phyloP scores from a whole-genome alignment of 169 alveolate species.

The Plasmodium fragile region DNA sequence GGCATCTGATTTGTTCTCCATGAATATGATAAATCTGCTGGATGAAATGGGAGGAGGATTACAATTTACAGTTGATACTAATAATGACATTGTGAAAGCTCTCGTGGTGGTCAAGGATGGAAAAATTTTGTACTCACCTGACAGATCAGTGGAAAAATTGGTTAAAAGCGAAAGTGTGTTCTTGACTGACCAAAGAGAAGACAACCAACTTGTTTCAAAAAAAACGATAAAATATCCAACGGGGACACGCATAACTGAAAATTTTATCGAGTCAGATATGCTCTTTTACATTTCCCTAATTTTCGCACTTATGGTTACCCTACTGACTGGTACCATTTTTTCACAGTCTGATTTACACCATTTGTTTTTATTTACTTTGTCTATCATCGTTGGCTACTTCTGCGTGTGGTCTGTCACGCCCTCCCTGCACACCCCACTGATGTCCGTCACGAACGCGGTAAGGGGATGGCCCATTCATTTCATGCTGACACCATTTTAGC shows the following conservation, averaged over 20 bases:
- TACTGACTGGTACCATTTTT: conserved; percentile 29
- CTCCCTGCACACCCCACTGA: conserved; percentile 93
- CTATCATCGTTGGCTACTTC: conserved; percentile 91
- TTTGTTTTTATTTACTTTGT: conserved; percentile 58
- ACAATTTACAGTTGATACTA: conserved; percentile 81
- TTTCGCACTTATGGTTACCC: conserved; percentile 13
- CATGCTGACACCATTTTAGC: neutral
- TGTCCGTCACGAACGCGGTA: conserved; percentile 95
- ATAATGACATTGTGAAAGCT: conserved; percentile 83
- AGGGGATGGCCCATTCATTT: neutral
- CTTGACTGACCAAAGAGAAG: conserved; percentile 16
- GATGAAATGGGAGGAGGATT: conserved; percentile 88
- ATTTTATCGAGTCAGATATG: conserved; percentile 59
- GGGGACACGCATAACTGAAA: conserved; percentile 40
- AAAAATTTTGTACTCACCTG: conserved; percentile 77
- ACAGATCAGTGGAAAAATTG: conserved; percentile 22
- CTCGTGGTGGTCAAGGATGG: conserved; percentile 83
- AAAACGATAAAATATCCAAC: conserved; percentile 74
- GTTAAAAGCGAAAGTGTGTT: conserved; percentile 69
- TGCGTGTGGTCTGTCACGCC: conserved; percentile 94
- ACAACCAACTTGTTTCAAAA: conserved; percentile 70
- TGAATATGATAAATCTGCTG: conserved; percentile 87
- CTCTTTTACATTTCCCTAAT: conserved; percentile 45
- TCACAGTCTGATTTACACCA: conserved; percentile 66
- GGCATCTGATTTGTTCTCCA: conserved; percentile 89